Evolutionary conservation across 495 filamentous ascomycete genomes (phyloP), one percentile per base, ranked within the genome.

Genomic region (Podospora sp.): DNA sequence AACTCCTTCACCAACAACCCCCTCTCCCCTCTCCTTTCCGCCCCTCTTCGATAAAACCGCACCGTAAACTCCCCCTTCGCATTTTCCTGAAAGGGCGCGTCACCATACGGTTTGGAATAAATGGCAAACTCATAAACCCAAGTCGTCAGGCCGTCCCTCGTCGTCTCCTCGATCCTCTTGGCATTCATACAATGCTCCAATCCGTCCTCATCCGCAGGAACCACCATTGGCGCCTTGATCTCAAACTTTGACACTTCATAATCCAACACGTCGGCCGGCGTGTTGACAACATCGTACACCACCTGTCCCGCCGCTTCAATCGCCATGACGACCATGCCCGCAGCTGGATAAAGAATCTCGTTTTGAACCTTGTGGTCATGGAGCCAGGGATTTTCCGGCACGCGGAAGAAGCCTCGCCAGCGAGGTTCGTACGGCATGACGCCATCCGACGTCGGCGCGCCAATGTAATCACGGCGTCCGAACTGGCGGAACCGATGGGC

Each of bases 261-360:
- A 14, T 70, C 69, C 50, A n/a, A 22, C 5, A 46, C 12, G 14
- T 46, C 40, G 16, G 9, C 9, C 40, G 50, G 36, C 36, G 6
- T 1, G 6, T 62, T 52, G 60, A n/a, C 60, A 22, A 21, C 18
- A 40, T 62, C 60, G 24, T 36, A 57, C 26, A 69, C 55, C n/a
- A 74, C 67, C 60, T 79, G 78, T 18, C 69, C 68, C 14, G 71
- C 68, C 0, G 78, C 80, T 66, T 90, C 87, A 0, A 85, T 58
- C 0, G 80, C 82, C 62, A 81, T 80, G 16, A 74, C 72, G 2
- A 83, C 64, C 63, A 84, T 87, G 0, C 77, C 82, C 7, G 85
- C 77, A 22, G 76, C 85, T 6, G 88, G 86, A 58, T 86, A 85
- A 0, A 90, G 71, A 8, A 66, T 64, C 40, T 74, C 69, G 12